A percentile compares a stretch with the other conserved stretches of the same genome.
Evolutionary conservation across 768 basidiomycete genomes (phyloP).

Genomic region (Exidia glandulosa): DNA sequence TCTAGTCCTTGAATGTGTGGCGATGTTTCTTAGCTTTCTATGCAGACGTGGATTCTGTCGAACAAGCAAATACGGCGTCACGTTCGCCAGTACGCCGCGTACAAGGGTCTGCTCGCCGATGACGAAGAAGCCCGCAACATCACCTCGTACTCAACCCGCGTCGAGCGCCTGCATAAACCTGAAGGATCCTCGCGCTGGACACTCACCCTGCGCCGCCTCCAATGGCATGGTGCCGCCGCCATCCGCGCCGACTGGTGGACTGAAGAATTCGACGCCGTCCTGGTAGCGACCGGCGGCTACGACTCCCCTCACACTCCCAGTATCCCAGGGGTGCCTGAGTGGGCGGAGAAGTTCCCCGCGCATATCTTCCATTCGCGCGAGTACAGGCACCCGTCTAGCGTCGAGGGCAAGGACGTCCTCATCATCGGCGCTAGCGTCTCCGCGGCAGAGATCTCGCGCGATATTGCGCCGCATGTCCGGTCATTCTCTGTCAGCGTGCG

Average conservation of each 20-base stretch:
- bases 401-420: slow-evolving; percentile 18
- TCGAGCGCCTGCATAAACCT: background rate
- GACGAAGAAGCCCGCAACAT: background rate
- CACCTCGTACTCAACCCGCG: background rate
- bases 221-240: background rate
- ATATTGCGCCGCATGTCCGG: slow-evolving; percentile 14
- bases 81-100: background rate
- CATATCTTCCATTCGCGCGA: slow-evolving; percentile 20
- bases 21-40: background rate
- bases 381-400: slow-evolving; percentile 21
- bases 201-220: slow-evolving; percentile 1
- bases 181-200: background rate
- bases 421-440: slow-evolving; percentile 32
- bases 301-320: slow-evolving; percentile 22
- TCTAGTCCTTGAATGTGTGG: background rate
- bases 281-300: slow-evolving; percentile 23
- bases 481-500: background rate
- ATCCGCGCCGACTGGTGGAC: slow-evolving; percentile 13
- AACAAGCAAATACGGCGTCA: background rate
- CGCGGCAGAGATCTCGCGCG: slow-evolving; percentile 26
- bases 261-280: slow-evolving; percentile 24
- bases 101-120: background rate
- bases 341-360: slow-evolving; percentile 15
- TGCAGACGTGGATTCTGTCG: background rate
- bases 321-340: slow-evolving; percentile 19